Conservation (phyloP, 2,329 filamentous ascomycete genomes). For the Aspergillus hiratsukae region DNA sequence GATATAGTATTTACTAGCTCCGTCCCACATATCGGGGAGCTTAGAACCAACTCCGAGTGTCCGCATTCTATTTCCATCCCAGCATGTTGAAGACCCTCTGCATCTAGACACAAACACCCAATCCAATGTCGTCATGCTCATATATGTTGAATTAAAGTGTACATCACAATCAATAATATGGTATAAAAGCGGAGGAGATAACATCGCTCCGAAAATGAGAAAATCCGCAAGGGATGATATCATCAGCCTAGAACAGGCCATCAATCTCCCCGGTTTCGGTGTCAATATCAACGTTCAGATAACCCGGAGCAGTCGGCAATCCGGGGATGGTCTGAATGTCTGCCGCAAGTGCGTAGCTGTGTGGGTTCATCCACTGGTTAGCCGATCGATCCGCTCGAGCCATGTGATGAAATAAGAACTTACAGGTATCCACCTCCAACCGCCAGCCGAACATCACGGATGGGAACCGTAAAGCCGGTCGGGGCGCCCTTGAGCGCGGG, state of each 20-base stretch:
- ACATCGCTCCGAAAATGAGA: background rate
- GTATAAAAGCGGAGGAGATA: background rate
- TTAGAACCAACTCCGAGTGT: background rate
- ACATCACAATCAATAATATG: background rate
- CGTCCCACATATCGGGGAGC: background rate
- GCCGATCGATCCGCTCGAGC: constrained; percentile 31
- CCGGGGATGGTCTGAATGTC: constrained; percentile 99
- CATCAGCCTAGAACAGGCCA: constrained; percentile 70
- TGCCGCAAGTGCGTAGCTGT: constrained; percentile 82
- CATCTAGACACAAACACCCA: background rate
- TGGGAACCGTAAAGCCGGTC: constrained; percentile 88
- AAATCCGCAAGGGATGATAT: background rate
- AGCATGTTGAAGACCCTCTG: constrained; percentile 18
- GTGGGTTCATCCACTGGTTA: background rate
- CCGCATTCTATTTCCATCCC: background rate
- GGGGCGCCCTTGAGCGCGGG: constrained; percentile 91
- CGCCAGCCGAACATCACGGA: constrained; percentile 88
- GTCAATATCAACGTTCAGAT: constrained; percentile 85
- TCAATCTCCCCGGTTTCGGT: constrained; percentile 79
- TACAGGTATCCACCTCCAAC: constrained; percentile 89
- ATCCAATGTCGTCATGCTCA: constrained; percentile 5
- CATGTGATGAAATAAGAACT: constrained; percentile 31
- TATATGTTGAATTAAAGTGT: constrained; percentile 9
- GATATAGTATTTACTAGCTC: background rate
- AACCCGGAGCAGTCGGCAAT: constrained; percentile 88